Conservation (phyloP, 2,329 filamentous ascomycete genomes). For the Cytospora mali region DNA sequence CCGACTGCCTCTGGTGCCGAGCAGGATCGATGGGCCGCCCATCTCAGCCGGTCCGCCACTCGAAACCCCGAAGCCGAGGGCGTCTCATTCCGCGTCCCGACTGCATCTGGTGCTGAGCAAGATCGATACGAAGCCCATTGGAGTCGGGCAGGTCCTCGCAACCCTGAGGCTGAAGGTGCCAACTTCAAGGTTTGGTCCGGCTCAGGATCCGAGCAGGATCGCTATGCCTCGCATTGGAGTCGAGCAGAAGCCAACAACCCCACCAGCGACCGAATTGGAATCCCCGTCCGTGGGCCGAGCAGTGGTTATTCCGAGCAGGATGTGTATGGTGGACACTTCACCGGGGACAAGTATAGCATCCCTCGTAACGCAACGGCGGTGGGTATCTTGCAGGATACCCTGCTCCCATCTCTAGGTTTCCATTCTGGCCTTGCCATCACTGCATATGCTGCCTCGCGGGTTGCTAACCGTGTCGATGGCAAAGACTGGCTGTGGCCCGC, state of each 20-base stretch:
- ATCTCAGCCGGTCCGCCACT: conserved; percentile 29
- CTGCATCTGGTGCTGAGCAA: conserved; percentile 23
- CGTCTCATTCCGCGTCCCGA: conserved; percentile 17
- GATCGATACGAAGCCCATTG: conserved; percentile 24
- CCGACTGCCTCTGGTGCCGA: conserved; percentile 29
- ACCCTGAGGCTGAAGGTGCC: conserved; percentile 29
- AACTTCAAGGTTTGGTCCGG: conserved; percentile 27
- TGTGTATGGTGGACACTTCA: conserved; percentile 27
- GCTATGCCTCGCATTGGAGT: conserved; percentile 28
- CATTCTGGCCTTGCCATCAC: conserved; percentile 55
- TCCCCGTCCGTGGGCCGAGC: conserved; percentile 21
- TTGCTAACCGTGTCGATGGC: conserved; percentile 57
- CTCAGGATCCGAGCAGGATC: conserved; percentile 32
- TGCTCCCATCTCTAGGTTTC: conserved; percentile 57
- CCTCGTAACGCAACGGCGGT: conserved; percentile 34
- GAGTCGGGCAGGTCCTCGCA: conserved; percentile 22
- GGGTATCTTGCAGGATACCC: conserved; percentile 54
- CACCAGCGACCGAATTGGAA: conserved; percentile 14
- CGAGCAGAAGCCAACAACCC: conserved; percentile 26
- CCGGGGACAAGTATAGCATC: conserved; percentile 19
- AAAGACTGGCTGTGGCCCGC: conserved; percentile 64
- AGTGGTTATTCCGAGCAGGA: conserved; percentile 21
- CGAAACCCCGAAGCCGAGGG: conserved; percentile 22
- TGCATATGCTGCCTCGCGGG: conserved; percentile 53
- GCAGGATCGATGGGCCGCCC: conserved; percentile 31